Percentiles rank a stretch among this genome's conserved stretches.
phyloP scores from a whole-genome alignment of 1,284 basidiomycete species.

The Rhodotorula mucilaginosa region DNA sequence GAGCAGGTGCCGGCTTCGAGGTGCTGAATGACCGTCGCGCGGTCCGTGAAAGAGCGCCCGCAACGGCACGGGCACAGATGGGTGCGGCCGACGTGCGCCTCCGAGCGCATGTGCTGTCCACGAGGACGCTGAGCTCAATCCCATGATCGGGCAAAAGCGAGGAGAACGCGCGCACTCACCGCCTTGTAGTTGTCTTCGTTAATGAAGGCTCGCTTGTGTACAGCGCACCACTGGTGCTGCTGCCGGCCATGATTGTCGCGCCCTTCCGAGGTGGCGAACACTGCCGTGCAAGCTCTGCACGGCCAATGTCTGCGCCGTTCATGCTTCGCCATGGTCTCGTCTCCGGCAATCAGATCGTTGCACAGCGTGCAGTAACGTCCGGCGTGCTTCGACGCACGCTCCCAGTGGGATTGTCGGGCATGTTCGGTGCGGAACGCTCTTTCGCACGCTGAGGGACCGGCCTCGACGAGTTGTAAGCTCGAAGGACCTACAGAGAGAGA shows the following conservation, averaged over 20 bases:
- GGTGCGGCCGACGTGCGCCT: constrained; percentile 28
- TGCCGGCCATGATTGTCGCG: constrained; percentile 57
- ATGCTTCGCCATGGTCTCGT: constrained; percentile 21
- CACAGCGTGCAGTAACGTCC: constrained; percentile 57
- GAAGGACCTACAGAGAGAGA: too few relatives aligned
- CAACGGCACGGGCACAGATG: constrained; percentile 47
- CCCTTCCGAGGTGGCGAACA: constrained; percentile 51
- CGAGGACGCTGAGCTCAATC: not conserved
- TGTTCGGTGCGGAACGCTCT: not conserved
- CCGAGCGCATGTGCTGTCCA: constrained; percentile 49
- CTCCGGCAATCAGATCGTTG: constrained; percentile 48
- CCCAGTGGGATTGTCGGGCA: constrained; percentile 20
- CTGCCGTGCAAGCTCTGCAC: constrained; percentile 15
- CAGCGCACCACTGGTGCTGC: constrained; percentile 48
- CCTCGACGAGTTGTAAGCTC: not conserved
- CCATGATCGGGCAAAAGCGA: not conserved
- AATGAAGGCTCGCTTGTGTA: not conserved
- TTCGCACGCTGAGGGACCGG: not conserved
- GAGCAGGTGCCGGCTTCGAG: constrained; percentile 55
- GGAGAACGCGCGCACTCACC: not conserved
- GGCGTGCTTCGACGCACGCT: constrained; percentile 39
- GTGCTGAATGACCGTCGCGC: constrained; percentile 55
- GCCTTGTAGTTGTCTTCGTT: not conserved
- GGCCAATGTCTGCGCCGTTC: constrained; percentile 4
- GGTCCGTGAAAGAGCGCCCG: constrained; percentile 51